Percentiles rank a stretch among this genome's conserved stretches.
These are phyloP conservation scores for Cinnamomum micranthum DNA, from an alignment of 164 flowering plant genomes.

Conservation along the genomic window DNA sequence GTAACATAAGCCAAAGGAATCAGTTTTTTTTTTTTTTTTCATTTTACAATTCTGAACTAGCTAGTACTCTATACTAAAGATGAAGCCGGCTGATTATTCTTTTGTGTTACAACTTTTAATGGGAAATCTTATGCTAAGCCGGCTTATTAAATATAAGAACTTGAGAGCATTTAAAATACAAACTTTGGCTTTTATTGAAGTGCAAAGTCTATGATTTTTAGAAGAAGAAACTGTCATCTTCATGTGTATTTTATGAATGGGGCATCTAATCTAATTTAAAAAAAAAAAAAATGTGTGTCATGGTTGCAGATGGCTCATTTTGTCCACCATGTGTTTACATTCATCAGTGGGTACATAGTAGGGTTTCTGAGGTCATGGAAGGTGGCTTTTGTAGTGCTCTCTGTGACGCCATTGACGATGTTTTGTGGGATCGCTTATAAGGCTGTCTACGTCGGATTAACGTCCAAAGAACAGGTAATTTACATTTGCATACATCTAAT, in stretches of 20 bases:
- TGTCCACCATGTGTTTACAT: constrained; percentile 60
- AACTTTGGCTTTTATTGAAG: neutral
- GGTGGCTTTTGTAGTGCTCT: constrained; percentile 58
- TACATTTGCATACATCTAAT: neutral
- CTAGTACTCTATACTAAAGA: neutral
- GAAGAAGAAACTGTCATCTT: neutral
- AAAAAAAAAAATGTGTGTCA: neutral
- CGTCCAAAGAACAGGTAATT: constrained; percentile 70
- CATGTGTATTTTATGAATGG: neutral
- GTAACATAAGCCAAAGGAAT: too few species aligned
- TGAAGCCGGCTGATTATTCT: neutral
- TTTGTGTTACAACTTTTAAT: neutral
- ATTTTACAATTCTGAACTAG: too few species aligned
- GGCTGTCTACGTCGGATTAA: constrained; percentile 66
- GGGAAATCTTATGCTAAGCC: neutral
- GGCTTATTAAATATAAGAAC: neutral
- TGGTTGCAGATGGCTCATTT: constrained; percentile 70
- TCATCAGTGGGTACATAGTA: constrained; percentile 61
- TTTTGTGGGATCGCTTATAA: constrained; percentile 73
- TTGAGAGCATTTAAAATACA: neutral
- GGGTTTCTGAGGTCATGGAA: constrained; percentile 68
- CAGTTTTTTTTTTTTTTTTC: too few species aligned
- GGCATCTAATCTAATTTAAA: neutral
- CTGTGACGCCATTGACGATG: constrained; percentile 71
- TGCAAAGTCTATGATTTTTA: neutral